Base-by-base conservation (phyloP, 495 filamentous ascomycete species). In the Penicillium flavigenum region DNA sequence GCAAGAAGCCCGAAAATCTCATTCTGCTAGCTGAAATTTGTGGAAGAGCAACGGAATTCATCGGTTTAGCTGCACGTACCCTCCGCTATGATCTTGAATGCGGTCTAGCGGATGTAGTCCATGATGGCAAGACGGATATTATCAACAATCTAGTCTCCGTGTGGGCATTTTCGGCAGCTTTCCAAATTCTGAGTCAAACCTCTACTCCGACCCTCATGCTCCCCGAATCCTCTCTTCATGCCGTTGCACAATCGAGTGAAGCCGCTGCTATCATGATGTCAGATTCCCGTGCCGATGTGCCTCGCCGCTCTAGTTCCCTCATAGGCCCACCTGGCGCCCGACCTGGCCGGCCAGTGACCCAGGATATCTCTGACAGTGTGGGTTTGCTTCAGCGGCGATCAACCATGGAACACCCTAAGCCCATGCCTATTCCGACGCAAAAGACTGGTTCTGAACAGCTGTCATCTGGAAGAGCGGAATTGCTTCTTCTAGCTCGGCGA, bases 71-170 rank as follows among this genome's bases (percentile, higher is more conserved):
- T 31, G 86, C 89, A 6, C 83, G 88, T 31, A 85, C 90, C 8
- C 84, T 97, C 64, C 81, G 92, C 29, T 82, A 83, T 48, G 95
- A 96, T 62, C 73, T 97, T 2, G 67, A 74, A 57, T 58, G 52
- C 50, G 73, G 70, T 1, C 56, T 75, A 34, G 51, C 70, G 52
- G 70, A 75, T 51, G 74, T 78, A 53, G 59, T 69, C 7, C 57
- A 66, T 26, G 47, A 56, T 27, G 61, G 56, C 12, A 79, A 76
- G 56, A 27, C 65, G 12, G 80, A 85, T 58, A 72, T 91, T 16
- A 82, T 94, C 45, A 88, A 92, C 63, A 91, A 94, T 63, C 65
- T 97, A 5, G 86, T 96, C 9, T 86, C 86, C 5, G 91, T 91
- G 0, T 97, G 93, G 82, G 87, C 84, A 9, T 96, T 91, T 66